Conservation (phyloP, 371 early-diverging fungal genomes). For the Entomophthora muscae region DNA sequence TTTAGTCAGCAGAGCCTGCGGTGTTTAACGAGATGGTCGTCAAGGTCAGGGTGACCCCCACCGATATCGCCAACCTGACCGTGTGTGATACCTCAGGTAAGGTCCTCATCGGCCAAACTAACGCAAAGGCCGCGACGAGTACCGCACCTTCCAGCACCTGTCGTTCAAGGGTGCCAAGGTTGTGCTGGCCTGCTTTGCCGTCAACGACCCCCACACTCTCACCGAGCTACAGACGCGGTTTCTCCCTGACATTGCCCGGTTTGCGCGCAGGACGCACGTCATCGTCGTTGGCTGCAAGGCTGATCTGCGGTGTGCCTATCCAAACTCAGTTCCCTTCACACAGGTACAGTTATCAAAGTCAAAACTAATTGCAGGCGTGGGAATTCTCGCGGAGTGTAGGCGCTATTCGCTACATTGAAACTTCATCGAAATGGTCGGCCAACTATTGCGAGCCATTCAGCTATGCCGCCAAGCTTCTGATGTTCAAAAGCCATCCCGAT, state of each 20-base stretch:
- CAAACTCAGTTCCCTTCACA: not conserved
- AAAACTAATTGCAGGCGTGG: too few species aligned
- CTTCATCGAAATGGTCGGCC: not conserved
- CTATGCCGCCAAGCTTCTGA: too few species aligned
- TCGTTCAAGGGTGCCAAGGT: not conserved
- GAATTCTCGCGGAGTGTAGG: not conserved
- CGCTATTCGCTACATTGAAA: not conserved
- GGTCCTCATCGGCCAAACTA: not conserved
- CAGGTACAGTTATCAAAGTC: too few species aligned
- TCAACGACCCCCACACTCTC: not conserved
- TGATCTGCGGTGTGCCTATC: not conserved
- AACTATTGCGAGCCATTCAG: too few species aligned
- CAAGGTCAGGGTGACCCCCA: too few species aligned
- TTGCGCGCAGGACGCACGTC: not conserved
- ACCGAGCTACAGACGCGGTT: not conserved
- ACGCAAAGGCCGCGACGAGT: not conserved
- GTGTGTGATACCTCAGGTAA: not conserved
- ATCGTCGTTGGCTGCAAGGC: not conserved
- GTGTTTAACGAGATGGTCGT: too few species aligned
- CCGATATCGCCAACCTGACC: not conserved
- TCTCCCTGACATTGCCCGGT: not conserved
- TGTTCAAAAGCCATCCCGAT: too few species aligned
- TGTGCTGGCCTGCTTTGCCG: not conserved
- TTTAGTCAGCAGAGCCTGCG: too few species aligned
- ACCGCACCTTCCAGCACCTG: not conserved